A percentile compares a stretch with the other conserved stretches of the same genome.
phyloP scores from a whole-genome alignment of 495 filamentous ascomycete genomes.

The Aspergillus wentii region DNA sequence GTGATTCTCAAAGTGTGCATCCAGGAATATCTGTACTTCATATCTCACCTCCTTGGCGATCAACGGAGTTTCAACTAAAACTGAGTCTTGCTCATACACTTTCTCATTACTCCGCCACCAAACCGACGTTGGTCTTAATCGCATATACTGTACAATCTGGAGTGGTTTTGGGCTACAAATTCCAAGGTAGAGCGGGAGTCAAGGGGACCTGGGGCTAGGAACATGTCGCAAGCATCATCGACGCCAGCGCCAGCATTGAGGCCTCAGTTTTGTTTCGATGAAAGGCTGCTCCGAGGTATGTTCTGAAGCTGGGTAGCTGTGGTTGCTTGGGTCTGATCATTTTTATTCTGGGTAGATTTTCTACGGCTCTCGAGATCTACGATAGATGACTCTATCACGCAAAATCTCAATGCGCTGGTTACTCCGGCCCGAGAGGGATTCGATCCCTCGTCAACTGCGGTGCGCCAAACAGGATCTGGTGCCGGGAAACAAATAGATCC shows the following conservation, averaged over 20 bases:
- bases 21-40: too few relatives aligned
- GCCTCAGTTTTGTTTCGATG: constrained; percentile 92
- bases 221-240: constrained; percentile 58
- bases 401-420: constrained; percentile 86
- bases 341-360: constrained; percentile 60
- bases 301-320: too few relatives aligned
- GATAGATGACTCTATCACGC: constrained; percentile 89
- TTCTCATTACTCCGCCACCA: background rate
- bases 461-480: constrained; percentile 44
- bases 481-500: constrained; percentile 48
- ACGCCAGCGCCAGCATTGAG: constrained; percentile 59
- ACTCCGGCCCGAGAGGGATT: constrained; percentile 70
- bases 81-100: too few relatives aligned
- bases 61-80: too few relatives aligned
- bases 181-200: constrained; percentile 16
- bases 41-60: too few relatives aligned
- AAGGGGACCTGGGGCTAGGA: constrained; percentile 13
- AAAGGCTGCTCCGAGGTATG: constrained; percentile 74
- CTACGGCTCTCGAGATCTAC: constrained; percentile 79
- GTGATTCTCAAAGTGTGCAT: too few relatives aligned
- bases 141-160: constrained; percentile 27
- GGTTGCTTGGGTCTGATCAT: too few relatives aligned
- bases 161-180: constrained; percentile 36
- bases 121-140: background rate
- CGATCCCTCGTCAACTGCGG: constrained; percentile 71